Conservation (phyloP, 495 filamentous ascomycete genomes). For the Haplographium delicatum region DNA sequence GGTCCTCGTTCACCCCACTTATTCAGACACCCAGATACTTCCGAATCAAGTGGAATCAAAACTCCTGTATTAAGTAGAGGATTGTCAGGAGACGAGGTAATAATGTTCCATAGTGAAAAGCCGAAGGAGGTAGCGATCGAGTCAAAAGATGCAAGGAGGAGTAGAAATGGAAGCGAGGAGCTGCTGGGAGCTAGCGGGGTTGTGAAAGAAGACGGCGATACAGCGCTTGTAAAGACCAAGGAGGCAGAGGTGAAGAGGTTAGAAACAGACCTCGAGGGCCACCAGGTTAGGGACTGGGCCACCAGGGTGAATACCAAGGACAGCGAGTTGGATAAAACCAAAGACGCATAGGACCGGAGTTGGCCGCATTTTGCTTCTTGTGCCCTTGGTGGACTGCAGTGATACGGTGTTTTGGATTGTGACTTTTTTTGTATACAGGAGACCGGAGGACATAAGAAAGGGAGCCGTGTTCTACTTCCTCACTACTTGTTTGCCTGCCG, state of each 20-base stretch:
- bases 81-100: background rate
- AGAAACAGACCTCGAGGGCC: background rate
- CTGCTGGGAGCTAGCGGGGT: background rate
- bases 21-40: no score
- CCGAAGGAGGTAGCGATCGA: background rate
- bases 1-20: conserved; percentile 9
- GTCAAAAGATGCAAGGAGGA: background rate
- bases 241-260: background rate
- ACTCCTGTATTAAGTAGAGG: conserved; percentile 1
- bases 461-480: no score
- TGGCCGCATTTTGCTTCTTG: no score
- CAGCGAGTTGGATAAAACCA: background rate
- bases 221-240: conserved; percentile 34
- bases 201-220: conserved; percentile 52
- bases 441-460: no score
- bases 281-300: conserved; percentile 2
- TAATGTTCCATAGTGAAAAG: conserved; percentile 1
- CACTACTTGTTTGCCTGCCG: no score
- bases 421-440: no score
- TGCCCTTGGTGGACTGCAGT: no score
- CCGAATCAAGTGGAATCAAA: no score
- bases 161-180: background rate
- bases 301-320: background rate
- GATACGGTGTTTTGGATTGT: no score
- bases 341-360: no score